Percentiles rank a stretch among this genome's conserved stretches.
Conservation (phyloP, 1,139 yeast genomes). For the Suhomyces guaymorum region DNA sequence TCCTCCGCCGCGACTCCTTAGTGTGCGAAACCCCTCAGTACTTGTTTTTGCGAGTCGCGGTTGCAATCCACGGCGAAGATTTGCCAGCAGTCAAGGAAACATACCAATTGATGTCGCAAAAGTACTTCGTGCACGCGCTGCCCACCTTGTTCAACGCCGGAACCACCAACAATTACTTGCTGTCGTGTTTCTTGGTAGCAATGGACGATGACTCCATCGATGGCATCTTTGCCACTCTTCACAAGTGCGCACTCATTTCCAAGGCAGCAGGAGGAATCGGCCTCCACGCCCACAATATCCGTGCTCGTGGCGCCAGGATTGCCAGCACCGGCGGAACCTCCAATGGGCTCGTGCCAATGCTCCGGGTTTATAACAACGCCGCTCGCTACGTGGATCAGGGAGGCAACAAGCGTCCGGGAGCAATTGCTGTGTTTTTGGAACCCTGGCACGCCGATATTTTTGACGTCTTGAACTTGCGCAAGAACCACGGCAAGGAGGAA, state of each 20-base stretch:
- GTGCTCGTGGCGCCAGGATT: conserved; percentile 83
- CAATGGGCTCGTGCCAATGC: conserved; percentile 86
- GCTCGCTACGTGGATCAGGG: conserved; percentile 94
- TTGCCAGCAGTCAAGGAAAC: conserved; percentile 46
- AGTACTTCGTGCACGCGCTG: conserved; percentile 85
- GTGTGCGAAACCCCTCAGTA: conserved; percentile 54
- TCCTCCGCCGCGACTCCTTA: conserved; percentile 35
- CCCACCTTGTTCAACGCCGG: conserved; percentile 92
- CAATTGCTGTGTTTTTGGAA: conserved; percentile 83
- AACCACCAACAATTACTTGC: conserved; percentile 82
- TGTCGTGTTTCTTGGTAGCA: conserved; percentile 85
- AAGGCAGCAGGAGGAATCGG: conserved; percentile 94
- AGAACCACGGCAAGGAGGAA: conserved; percentile 91
- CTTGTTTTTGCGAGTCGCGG: conserved; percentile 51
- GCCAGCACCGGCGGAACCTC: conserved; percentile 91
- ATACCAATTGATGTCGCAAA: conserved; percentile 71
- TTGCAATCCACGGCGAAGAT: conserved; percentile 51
- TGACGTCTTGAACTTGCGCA: conserved; percentile 80
- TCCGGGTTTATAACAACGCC: conserved; percentile 85
- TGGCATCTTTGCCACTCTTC: conserved; percentile 83
- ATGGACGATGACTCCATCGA: conserved; percentile 91
- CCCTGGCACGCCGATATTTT: conserved; percentile 92
- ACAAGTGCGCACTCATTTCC: conserved; percentile 83
- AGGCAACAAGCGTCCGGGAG: conserved; percentile 93
- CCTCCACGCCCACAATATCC: conserved; percentile 76